Conservation (phyloP, 352 stramenopile genomes). For the Phytopythium sindhum region DNA sequence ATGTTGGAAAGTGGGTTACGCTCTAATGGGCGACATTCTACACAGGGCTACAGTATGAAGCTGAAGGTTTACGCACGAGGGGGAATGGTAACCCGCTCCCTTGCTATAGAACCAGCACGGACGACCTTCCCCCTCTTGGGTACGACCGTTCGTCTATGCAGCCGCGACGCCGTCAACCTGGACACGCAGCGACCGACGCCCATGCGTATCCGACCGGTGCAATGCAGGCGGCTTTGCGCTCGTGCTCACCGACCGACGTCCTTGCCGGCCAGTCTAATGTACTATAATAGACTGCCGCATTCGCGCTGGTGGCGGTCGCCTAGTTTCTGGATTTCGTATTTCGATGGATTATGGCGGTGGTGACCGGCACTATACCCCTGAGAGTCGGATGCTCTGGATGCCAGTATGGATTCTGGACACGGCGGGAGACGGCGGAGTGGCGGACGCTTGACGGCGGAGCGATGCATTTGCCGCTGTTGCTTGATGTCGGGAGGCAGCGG, state of each 20-base stretch:
- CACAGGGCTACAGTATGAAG: no score
- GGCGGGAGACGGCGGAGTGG: no score
- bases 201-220: neutral
- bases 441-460: no score
- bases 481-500: neutral
- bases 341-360: neutral
- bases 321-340: neutral
- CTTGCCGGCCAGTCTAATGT: no score
- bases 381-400: neutral
- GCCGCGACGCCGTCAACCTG: neutral
- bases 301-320: neutral
- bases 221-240: no score
- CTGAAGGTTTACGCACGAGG: neutral
- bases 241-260: no score
- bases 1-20: neutral
- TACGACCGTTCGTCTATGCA: constrained; percentile 5
- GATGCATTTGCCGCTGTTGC: neutral
- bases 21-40: neutral
- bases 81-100: neutral
- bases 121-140: neutral
- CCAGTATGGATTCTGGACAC: neutral
- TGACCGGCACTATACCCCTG: neutral
- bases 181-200: neutral
- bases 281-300: no score
- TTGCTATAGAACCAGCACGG: constrained; percentile 8